Conservation (phyloP, 306 rosid species). For the Cucurbita pepo region DNA sequence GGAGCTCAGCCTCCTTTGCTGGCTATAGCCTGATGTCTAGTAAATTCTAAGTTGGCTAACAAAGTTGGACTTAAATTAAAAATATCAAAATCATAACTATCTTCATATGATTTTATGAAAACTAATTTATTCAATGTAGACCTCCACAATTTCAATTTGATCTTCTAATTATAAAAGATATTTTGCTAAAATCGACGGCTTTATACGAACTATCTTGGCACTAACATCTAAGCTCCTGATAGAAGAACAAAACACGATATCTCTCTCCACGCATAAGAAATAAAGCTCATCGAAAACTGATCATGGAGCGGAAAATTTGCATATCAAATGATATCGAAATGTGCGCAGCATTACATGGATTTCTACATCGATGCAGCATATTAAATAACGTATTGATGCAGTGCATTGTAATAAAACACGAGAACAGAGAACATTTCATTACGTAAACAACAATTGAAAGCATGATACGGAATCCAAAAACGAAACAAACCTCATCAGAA, state of each 20-base stretch:
- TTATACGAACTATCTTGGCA: background rate
- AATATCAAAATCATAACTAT: no score
- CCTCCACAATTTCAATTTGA: no score
- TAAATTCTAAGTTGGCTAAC: no score
- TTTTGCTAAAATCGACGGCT: no score
- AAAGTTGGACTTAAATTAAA: no score
- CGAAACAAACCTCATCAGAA: slow-evolving; percentile 40
- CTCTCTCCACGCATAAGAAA: background rate
- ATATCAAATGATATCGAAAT: background rate
- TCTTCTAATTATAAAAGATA: no score
- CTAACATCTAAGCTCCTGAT: background rate
- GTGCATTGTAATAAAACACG: background rate
- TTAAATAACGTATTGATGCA: background rate
- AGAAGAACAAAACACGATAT: background rate
- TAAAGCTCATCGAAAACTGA: background rate
- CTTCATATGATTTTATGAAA: no score
- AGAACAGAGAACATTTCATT: background rate
- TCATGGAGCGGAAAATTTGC: background rate
- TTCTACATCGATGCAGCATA: background rate
- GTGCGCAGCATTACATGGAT: background rate
- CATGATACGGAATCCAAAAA: background rate
- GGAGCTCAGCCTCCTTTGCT: no score
- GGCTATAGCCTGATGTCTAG: no score
- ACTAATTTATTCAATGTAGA: no score
- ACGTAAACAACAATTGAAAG: background rate